phyloP scores from a whole-genome alignment of 75 land plant genomes.

The Ceratopteris richardii region DNA sequence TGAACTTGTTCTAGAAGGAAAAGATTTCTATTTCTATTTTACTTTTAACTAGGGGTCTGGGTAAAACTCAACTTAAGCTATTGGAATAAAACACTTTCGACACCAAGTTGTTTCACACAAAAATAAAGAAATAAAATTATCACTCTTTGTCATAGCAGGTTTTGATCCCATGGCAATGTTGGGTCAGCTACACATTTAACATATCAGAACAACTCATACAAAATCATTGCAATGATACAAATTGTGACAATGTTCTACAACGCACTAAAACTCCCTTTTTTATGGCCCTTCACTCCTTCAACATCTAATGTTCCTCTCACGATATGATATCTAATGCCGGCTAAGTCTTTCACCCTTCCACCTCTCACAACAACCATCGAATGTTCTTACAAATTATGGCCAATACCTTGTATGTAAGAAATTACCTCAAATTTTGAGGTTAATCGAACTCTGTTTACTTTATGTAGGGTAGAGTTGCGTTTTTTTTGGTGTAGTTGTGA shows the following conservation, averaged over 20 bases:
- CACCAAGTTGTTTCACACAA: no score
- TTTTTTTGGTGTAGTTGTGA: no score
- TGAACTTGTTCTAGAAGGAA: no score
- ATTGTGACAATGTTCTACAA: constrained; percentile 1
- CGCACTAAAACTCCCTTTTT: constrained; percentile 8
- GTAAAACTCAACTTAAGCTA: no score
- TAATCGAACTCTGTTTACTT: constrained; percentile 6
- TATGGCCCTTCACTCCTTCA: background rate
- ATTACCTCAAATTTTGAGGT: constrained; percentile 22
- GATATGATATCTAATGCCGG: constrained; percentile 6
- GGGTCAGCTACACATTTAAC: constrained; percentile 4
- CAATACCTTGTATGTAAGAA: constrained; percentile 17
- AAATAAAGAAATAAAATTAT: no score
- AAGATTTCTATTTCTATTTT: no score
- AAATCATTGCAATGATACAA: background rate
- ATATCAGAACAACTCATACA: constrained; percentile 2
- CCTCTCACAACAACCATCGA: constrained; percentile 9
- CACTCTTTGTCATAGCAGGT: no score
- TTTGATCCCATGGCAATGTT: constrained; percentile 2
- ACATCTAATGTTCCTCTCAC: constrained; percentile 10
- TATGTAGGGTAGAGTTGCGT: background rate
- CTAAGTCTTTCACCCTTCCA: constrained; percentile 14
- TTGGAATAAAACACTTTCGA: no score
- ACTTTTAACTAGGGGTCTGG: no score
- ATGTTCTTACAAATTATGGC: constrained; percentile 31